Evolutionary conservation across 2,329 filamentous ascomycete genomes (phyloP).

Genomic region (Fusarium hainanense): DNA sequence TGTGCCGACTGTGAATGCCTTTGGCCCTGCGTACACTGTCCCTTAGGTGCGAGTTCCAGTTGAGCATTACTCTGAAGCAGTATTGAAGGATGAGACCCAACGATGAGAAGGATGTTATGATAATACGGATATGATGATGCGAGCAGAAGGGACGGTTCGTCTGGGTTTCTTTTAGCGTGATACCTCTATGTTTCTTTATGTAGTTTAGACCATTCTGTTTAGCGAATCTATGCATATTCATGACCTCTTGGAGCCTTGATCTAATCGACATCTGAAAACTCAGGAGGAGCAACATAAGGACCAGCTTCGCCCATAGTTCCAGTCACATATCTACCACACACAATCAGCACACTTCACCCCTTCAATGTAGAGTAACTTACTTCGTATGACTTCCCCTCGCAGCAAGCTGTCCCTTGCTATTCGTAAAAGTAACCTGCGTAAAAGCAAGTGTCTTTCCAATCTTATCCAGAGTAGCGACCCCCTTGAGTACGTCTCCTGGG

Average conservation of each 20-base stretch:
- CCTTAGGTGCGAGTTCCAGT: not conserved
- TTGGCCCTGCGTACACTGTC: not conserved
- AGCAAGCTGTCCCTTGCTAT: conserved; percentile 67
- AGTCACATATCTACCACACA: conserved; percentile 54
- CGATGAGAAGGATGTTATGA: too few species aligned
- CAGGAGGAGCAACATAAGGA: conserved; percentile 52
- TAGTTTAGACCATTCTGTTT: not conserved
- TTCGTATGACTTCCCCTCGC: conserved; percentile 75
- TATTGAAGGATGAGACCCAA: not conserved
- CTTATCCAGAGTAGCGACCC: conserved; percentile 69
- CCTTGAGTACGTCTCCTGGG: conserved; percentile 66
- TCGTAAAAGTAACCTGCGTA: conserved; percentile 69
- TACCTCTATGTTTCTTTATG: not conserved
- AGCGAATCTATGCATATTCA: not conserved
- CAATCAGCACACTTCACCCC: not conserved
- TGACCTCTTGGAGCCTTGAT: too few species aligned
- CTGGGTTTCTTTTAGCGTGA: too few species aligned
- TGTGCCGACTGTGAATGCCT: conserved; percentile 16
- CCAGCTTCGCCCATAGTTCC: conserved; percentile 53
- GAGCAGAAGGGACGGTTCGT: too few species aligned
- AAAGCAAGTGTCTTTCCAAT: conserved; percentile 74
- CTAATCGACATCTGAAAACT: conserved; percentile 50
- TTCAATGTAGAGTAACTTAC: conserved; percentile 51
- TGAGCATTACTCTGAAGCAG: not conserved
- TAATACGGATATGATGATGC: not conserved